Conservation (phyloP, 1,284 basidiomycete species). For the Polyporus tsugae region DNA sequence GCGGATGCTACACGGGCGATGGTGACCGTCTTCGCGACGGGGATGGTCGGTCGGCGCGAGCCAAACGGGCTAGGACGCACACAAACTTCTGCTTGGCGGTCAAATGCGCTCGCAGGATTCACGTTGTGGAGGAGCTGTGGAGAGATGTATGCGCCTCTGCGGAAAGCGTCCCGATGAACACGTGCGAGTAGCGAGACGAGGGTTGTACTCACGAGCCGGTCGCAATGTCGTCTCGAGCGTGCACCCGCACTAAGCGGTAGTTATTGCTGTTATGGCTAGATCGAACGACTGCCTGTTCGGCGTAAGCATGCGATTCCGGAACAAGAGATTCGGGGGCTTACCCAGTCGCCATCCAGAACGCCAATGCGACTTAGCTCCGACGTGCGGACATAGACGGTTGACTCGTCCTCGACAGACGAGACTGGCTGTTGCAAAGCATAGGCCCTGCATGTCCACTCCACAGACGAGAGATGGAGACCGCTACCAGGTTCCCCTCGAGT, state of each 20-base stretch:
- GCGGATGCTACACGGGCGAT: slow-evolving; percentile 89
- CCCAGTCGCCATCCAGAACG: slow-evolving; percentile 56
- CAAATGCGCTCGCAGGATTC: slow-evolving; percentile 37
- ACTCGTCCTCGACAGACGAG: slow-evolving; percentile 40
- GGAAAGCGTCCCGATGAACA: not conserved
- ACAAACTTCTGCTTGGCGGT: slow-evolving; percentile 40
- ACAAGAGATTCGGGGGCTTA: slow-evolving; percentile 45
- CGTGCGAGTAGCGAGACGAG: not conserved
- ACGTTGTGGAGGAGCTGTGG: slow-evolving; percentile 70
- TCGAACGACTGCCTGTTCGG: slow-evolving; percentile 28
- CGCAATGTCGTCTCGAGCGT: slow-evolving; percentile 58
- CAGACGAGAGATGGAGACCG: slow-evolving; percentile 18
- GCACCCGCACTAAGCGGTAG: slow-evolving; percentile 63
- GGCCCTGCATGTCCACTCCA: slow-evolving; percentile 31
- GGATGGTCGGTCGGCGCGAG: slow-evolving; percentile 65
- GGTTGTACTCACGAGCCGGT: slow-evolving; percentile 41
- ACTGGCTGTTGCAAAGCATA: slow-evolving; percentile 45
- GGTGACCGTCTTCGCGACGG: slow-evolving; percentile 77
- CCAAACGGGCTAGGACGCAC: slow-evolving; percentile 64
- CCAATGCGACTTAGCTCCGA: slow-evolving; percentile 36
- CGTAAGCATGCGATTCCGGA: not conserved
- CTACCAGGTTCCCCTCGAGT: slow-evolving; percentile 9
- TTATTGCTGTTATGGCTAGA: slow-evolving; percentile 18
- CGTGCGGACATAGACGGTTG: slow-evolving; percentile 35
- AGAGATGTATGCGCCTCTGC: slow-evolving; percentile 47